These are phyloP conservation scores for Conticribra weissflogii DNA, from an alignment of 108 stramenopile species.

Conservation along the genomic window DNA sequence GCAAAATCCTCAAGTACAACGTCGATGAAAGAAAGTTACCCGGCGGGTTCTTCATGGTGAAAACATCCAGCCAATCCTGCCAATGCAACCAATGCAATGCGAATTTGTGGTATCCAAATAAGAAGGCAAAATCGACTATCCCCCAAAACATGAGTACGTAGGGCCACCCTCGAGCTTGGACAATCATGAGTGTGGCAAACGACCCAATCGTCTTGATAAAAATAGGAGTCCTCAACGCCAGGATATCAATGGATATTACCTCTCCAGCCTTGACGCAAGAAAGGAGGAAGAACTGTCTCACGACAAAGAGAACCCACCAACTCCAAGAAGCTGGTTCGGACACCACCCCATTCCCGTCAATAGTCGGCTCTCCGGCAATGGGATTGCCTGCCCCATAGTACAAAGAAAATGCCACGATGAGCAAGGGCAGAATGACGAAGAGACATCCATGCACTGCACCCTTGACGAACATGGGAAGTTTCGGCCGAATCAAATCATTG, in stretches of 20 bases:
- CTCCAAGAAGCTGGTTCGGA: conserved; percentile 15
- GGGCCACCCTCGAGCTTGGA: conserved; percentile 66
- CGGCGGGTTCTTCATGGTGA: conserved; percentile 55
- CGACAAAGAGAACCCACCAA: conserved; percentile 48
- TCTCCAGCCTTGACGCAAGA: conserved; percentile 36
- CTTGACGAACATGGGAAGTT: conserved; percentile 27
- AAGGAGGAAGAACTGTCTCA: conserved; percentile 37
- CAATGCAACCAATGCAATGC: conserved; percentile 45
- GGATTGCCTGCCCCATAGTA: conserved; percentile 48
- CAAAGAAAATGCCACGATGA: conserved; percentile 37
- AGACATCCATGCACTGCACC: conserved; percentile 17
- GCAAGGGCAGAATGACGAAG: conserved; percentile 34
- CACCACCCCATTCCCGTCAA: conserved; percentile 4
- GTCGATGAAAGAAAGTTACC: conserved; percentile 30
- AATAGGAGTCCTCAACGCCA: conserved; percentile 46
- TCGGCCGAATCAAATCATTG: conserved; percentile 37
- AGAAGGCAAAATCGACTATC: conserved; percentile 22
- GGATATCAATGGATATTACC: conserved; percentile 55
- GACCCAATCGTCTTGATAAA: conserved; percentile 52
- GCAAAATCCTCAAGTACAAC: conserved; percentile 47
- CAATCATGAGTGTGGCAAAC: conserved; percentile 54
- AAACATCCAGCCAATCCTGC: conserved; percentile 46
- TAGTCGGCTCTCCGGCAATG: conserved; percentile 24
- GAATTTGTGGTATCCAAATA: conserved; percentile 43
- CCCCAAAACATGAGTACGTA: conserved; percentile 50